Base-by-base conservation (phyloP, 306 rosid species). In the Arachis stenosperma region DNA sequence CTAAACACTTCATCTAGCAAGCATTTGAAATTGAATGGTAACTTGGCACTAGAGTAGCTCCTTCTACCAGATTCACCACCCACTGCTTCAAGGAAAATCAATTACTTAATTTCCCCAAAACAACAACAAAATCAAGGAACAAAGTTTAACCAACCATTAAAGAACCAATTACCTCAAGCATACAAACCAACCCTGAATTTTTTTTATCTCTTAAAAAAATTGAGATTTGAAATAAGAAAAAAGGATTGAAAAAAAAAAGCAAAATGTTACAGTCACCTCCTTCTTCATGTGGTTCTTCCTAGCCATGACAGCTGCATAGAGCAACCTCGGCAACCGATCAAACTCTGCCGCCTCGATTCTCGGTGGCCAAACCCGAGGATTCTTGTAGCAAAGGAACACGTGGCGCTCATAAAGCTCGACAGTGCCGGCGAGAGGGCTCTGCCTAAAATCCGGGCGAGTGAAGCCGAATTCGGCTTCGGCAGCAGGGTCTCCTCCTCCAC, bases 341-440 rank as follows among this genome's bases (percentile, higher is more conserved):
- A 93, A 90, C 83, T 93, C 97, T 0, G 98, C 96, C 44, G 97
- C 97, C 79, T 90, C 98, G 73, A 93, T 91, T 61, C 97, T 84
- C 0, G 97, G 88, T 5, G 97, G 98, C 98, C 98, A 93, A 54
- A 87, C 80, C 71, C 82, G 69, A 0, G 98, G 98, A 47, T 85
- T 90, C 88, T 93, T 93, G 58, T 93, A 93, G 65, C 98, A 93
- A 54, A 93, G 82, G 59, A 93, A 89, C 41, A 93, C 92, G 37
- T 93, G 98, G 15, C 98, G 85, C 33, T 86, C 75, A 46, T 89
- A 90, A 72, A 78, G 77, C 65, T 90, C 94, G 2, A 93, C 98
- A n/a, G 97, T 85, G 48, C 97, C 97, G 8, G 54, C 81, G 44
- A 93, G 98, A 0, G 60, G 87, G 73, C 62, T 81, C 68, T 83